A percentile compares a stretch with the other conserved stretches of the same genome.
Evolutionary conservation across 2,329 filamentous ascomycete genomes (phyloP).

Genomic region (Thermothelomyces thermophilus): DNA sequence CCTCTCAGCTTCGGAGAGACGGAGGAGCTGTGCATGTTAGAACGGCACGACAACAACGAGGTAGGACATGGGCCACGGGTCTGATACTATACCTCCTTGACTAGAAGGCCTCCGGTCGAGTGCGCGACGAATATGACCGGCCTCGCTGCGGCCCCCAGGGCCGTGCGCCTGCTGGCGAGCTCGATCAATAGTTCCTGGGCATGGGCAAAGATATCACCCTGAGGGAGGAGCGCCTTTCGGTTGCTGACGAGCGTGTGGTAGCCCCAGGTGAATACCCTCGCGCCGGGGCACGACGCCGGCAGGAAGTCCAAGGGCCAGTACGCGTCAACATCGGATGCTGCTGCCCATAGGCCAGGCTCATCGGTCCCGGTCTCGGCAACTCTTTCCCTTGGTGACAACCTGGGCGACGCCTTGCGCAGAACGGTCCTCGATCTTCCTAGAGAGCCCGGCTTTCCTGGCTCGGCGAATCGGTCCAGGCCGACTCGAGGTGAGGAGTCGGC

Average conservation of each 20-base stretch:
- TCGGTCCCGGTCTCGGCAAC: constrained; percentile 15
- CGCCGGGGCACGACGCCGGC: constrained; percentile 27
- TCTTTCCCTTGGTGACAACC: constrained; percentile 20
- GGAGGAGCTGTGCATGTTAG: constrained; percentile 24
- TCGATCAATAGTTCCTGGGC: constrained; percentile 27
- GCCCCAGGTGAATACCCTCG: constrained; percentile 29
- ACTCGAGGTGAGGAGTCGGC: constrained; percentile 23
- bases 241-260: constrained; percentile 26
- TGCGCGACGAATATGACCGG: constrained; percentile 29
- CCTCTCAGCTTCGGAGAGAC: constrained; percentile 25
- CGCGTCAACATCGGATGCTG: constrained; percentile 13
- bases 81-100: constrained; percentile 30
- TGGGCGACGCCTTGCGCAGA: constrained; percentile 24
- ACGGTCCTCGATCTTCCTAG: constrained; percentile 13
- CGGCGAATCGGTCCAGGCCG: constrained; percentile 15
- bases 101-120: constrained; percentile 28
- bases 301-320: constrained; percentile 31
- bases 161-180: constrained; percentile 20
- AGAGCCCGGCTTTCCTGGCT: constrained; percentile 2
- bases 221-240: constrained; percentile 24
- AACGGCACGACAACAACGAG: background rate
- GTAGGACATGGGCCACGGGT: no score
- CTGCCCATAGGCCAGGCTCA: no score
- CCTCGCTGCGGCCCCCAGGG: constrained; percentile 13
- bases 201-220: constrained; percentile 29